Percentiles rank a stretch among this genome's conserved stretches.
phyloP scores from a whole-genome alignment of 768 basidiomycete genomes.

The Russula vinacea region DNA sequence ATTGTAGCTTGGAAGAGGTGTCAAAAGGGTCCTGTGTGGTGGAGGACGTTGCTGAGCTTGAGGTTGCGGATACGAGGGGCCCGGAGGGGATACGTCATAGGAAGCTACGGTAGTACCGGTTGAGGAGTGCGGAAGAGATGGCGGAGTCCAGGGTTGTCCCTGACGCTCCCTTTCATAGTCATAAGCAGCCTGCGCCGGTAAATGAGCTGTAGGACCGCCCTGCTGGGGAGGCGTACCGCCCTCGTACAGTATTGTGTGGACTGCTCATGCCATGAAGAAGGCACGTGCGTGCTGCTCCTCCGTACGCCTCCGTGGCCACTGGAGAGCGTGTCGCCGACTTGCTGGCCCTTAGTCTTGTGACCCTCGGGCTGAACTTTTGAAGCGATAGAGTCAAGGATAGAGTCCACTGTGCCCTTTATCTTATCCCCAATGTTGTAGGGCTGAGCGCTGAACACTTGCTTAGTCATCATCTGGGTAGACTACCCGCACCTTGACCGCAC shows the following conservation, averaged over 20 bases:
- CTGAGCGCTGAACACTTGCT: too few species aligned
- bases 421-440: conserved; percentile 1
- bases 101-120: too few species aligned
- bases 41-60: conserved; percentile 41
- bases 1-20: conserved; percentile 59
- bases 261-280: conserved; percentile 23
- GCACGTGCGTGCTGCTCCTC: conserved; percentile 10
- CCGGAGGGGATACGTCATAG: conserved; percentile 23
- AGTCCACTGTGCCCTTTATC: not conserved
- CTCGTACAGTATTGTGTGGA: conserved; percentile 23
- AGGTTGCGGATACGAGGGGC: conserved; percentile 16
- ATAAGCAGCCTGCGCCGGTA: conserved; percentile 15
- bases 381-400: conserved; percentile 4
- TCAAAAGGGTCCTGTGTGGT: conserved; percentile 64
- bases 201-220: conserved; percentile 8
- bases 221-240: conserved; percentile 15
- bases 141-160: conserved; percentile 21
- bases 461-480: too few species aligned
- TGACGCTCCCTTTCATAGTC: conserved; percentile 24
- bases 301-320: too few species aligned
- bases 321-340: conserved; percentile 7
- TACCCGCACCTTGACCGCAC: not conserved
- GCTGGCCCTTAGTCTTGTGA: conserved; percentile 1
- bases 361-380: conserved; percentile 9
- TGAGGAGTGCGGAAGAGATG: conserved; percentile 11